Evolutionary conservation across 148 eudicot species (phyloP), one percentile per base, ranked within the genome.

Genomic region (Vaccinium macrocarpon): DNA sequence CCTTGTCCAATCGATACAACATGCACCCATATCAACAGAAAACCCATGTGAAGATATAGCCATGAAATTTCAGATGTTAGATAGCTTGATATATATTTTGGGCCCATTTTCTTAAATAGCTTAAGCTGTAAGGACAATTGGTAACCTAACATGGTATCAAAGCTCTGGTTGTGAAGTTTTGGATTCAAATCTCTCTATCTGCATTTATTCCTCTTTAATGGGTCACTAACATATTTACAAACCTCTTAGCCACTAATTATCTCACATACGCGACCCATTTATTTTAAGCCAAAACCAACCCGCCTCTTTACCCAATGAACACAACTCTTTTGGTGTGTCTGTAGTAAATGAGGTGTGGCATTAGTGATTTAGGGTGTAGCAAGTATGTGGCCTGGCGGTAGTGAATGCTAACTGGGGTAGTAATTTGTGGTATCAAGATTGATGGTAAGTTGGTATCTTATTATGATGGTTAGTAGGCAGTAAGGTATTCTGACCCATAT

Each of bases 41-140:
- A 80, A 32, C 25, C 10, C 8, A 78, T 62, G 29, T 79, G 62
- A 72, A 78, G 78, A 52, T 11, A 5, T 10, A 50, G 85, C 75
- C 82, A 50, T 48, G 57, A 62, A 52, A 77, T 77, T 79, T 38
- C 56, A 25, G 27, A 83, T 38, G 42, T 38, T 38, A 38, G 42
- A 38, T 38, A 38, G 42, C 5, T 38, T 38, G 42, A 38, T 38
- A 38, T 38, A 38, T 5, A 38, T 38, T 38, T 32, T 38, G 0
- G 42, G 42, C 5, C 42, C 42, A 2, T 2, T 38, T 35, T 38
- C 42, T 38, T 38, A 38, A 38, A 38, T 1, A 38, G 1, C 42
- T 38, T 38, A 38, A 38, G 42, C 5, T 38, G 2, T 38, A 2
- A 38, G 42, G 42, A 32, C 32, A 32, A 32, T 1, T 32, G 32